These are phyloP conservation scores for Nicotiana sylvestris DNA, from an alignment of 257 asterid species.

Conservation along the genomic window DNA sequence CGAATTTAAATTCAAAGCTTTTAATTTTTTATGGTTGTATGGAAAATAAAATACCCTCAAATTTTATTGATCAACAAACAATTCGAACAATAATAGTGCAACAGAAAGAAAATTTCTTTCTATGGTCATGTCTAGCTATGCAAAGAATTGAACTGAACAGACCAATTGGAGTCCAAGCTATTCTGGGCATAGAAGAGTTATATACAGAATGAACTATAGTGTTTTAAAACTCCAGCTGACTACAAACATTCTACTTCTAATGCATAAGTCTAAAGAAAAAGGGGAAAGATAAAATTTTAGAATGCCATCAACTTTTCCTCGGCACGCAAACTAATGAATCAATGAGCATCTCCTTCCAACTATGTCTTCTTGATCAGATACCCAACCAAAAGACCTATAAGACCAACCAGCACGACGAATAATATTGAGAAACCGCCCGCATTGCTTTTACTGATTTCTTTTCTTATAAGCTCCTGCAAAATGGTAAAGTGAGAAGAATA, in stretches of 20 bases:
- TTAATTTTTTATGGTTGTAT: too few relatives aligned
- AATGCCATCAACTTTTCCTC: background rate
- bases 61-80: too few relatives aligned
- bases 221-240: background rate
- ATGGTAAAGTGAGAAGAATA: conserved; percentile 3
- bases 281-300: background rate
- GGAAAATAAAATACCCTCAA: too few relatives aligned
- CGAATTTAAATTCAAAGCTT: too few relatives aligned
- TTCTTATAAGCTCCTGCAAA: conserved; percentile 46
- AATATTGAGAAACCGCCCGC: conserved; percentile 38
- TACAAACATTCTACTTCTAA: background rate
- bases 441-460: conserved; percentile 34
- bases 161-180: too few relatives aligned
- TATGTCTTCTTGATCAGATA: conserved; percentile 36
- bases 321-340: background rate
- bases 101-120: too few relatives aligned
- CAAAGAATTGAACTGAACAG: too few relatives aligned
- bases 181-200: too few relatives aligned
- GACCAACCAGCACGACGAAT: conserved; percentile 31
- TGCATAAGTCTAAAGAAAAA: background rate
- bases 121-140: too few relatives aligned
- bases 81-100: too few relatives aligned
- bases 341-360: background rate
- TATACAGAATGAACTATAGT: too few relatives aligned
- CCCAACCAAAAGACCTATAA: conserved; percentile 55